Conservation (phyloP, 2,329 filamentous ascomycete genomes). For the Trichoderma sp. region DNA sequence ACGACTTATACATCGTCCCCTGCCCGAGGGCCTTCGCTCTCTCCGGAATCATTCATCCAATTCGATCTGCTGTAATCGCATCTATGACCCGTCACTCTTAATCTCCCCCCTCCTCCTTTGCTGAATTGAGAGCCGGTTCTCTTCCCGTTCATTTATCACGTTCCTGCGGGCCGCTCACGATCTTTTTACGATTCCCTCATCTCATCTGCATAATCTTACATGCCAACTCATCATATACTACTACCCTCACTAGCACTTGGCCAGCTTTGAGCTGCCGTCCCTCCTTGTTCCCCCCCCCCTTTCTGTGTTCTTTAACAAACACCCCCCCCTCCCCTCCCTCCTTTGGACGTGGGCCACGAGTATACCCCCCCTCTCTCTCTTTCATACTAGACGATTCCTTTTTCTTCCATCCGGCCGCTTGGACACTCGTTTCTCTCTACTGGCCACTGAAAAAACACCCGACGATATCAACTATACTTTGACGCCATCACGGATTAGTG, state of each 20-base stretch:
- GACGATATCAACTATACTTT: background rate
- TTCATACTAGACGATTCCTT: background rate
- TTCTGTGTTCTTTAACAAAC: background rate
- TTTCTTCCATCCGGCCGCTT: background rate
- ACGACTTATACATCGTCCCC: slow-evolving; percentile 19
- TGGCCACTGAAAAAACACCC: background rate
- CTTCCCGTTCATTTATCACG: slow-evolving; percentile 14
- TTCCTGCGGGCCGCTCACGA: slow-evolving; percentile 12
- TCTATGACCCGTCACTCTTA: slow-evolving; percentile 15
- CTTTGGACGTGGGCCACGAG: background rate
- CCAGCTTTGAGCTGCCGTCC: slow-evolving; percentile 4
- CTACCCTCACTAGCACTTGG: slow-evolving; percentile 2
- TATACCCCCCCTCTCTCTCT: background rate
- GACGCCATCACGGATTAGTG: slow-evolving; percentile 17
- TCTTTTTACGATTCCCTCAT: slow-evolving; percentile 13
- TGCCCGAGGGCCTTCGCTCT: slow-evolving; percentile 14
- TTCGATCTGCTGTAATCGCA: slow-evolving; percentile 5
- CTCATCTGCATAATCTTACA: slow-evolving; percentile 10
- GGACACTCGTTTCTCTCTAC: background rate
- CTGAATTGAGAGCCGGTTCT: slow-evolving; percentile 13
- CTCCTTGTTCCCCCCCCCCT: background rate
- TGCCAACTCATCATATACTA: background rate
- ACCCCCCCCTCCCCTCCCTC: background rate
- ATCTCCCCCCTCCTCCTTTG: slow-evolving; percentile 7
- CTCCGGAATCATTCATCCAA: slow-evolving; percentile 17